Base-by-base conservation (phyloP, 2,329 filamentous ascomycete genomes). In the Pseudodiploospora longispora region DNA sequence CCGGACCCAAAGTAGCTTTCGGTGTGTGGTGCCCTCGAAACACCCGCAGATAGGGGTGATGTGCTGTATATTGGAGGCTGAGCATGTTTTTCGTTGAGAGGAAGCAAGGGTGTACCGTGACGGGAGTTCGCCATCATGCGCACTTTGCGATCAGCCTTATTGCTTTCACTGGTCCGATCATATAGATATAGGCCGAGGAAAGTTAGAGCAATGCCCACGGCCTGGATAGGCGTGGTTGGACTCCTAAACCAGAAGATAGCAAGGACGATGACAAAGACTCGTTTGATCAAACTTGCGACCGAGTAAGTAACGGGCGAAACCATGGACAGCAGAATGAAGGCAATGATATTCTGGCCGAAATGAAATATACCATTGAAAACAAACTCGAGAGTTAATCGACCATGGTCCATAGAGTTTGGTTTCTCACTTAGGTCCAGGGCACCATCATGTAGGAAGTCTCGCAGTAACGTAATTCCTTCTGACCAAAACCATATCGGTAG, bases 291-390 rank as follows among this genome's bases (percentile, higher is more conserved):
- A 45, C 86, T 94, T 32, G 93, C 93, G 33, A 98, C 91, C 0
- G 88, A 95, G 69, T 98, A 98, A 0, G 93, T 97, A 33, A 98
- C 93, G 0, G 93, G 93, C 0, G 89, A 95, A 9, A 97, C 85
- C 71, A 95, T 85, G 43, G 89, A 95, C 6, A 98, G 72, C 5
- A 98, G 74, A 27, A 95, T 74, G 60, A 98, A 98, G 0, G 93
- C 93, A 43, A 98, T 76, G 42, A 98, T 94, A 59, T 95, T 96
- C 59, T 98, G 93, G 10, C 81, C 87, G 63, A 97, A 98, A 65
- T 98, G 93, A 60, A 95, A 96, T 4, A 88, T 83, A 44, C 93
- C 93, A 63, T 98, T 98, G 74, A 98, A 97, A 41, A 97, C 63
- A 61, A 95, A 97, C 60, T 98, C 93, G n/a, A 94, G 58, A 0